Evolutionary conservation across 306 rosid genomes (phyloP).

Genomic region (Quercus variabilis): DNA sequence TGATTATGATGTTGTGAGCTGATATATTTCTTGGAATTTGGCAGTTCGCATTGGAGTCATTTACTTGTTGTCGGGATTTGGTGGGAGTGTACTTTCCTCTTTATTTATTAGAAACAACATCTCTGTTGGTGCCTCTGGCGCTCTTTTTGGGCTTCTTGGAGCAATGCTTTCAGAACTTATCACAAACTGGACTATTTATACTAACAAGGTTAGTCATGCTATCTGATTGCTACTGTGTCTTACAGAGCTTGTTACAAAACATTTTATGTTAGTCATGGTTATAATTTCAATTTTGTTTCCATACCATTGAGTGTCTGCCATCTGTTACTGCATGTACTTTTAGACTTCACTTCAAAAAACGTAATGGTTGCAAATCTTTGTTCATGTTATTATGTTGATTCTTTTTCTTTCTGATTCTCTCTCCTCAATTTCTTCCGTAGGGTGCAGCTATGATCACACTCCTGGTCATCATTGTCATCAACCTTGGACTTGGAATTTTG

Average conservation of each 20-base stretch:
- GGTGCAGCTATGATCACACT: conserved; percentile 71
- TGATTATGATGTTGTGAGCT: conserved; percentile 11
- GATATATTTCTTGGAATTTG: conserved; percentile 16
- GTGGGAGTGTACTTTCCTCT: conserved; percentile 67
- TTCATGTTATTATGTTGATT: background rate
- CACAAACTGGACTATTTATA: conserved; percentile 83
- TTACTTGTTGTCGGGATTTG: conserved; percentile 72
- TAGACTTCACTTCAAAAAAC: background rate
- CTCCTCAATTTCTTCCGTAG: conserved; percentile 34
- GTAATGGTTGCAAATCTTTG: background rate
- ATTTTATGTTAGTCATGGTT: background rate
- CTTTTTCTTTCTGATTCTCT: conserved; percentile 1
- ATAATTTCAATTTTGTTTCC: background rate
- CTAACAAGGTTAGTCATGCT: conserved; percentile 57
- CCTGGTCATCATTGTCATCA: conserved; percentile 54
- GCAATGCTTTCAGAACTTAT: conserved; percentile 94
- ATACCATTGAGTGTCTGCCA: background rate
- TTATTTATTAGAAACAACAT: conserved; percentile 61
- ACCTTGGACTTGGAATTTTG: conserved; percentile 77
- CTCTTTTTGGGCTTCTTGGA: conserved; percentile 92
- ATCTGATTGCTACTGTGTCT: background rate
- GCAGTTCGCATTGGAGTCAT: conserved; percentile 73
- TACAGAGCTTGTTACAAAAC: background rate
- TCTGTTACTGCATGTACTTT: background rate
- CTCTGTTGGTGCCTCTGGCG: conserved; percentile 94